These are phyloP conservation scores for Delonix regia DNA, from an alignment of 306 rosid genomes.

Conservation along the genomic window DNA sequence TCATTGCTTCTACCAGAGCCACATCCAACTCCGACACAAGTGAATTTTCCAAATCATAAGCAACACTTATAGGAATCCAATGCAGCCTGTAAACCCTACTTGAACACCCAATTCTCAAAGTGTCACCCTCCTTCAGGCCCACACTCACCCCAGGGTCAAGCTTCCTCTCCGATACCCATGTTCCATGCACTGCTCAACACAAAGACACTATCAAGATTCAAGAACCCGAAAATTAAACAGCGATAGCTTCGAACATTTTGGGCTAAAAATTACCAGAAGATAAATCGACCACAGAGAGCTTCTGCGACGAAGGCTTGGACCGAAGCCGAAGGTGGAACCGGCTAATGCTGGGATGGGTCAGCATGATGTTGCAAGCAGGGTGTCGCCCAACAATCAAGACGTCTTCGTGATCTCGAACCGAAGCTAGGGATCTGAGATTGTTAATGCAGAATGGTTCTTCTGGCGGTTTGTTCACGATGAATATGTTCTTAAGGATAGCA, in stretches of 20 bases:
- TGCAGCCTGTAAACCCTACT: conserved; percentile 68
- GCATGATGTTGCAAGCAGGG: conserved; percentile 72
- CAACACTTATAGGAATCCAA: conserved; percentile 70
- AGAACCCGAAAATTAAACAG: not conserved
- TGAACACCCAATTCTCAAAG: conserved; percentile 64
- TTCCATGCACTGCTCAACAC: conserved; percentile 67
- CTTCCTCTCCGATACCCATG: conserved; percentile 73
- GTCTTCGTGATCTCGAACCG: conserved; percentile 49
- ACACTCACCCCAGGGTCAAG: conserved; percentile 53
- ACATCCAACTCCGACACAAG: conserved; percentile 38
- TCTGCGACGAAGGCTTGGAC: conserved; percentile 49
- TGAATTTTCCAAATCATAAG: conserved; percentile 57
- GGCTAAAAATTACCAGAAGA: conserved; percentile 55
- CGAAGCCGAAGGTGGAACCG: conserved; percentile 76
- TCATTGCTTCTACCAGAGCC: conserved; percentile 19
- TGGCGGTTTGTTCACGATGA: conserved; percentile 60
- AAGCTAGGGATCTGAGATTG: not conserved
- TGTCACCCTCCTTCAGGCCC: conserved; percentile 66
- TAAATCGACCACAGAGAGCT: conserved; percentile 60
- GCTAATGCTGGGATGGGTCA: conserved; percentile 88
- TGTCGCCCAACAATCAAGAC: conserved; percentile 67
- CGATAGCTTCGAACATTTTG: not conserved
- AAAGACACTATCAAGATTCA: conserved; percentile 15
- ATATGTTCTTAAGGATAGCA: conserved; percentile 74
- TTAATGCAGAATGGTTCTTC: not conserved